Percentiles rank a stretch among this genome's conserved stretches.
Conservation (phyloP, 2,329 filamentous ascomycete species). For the Diplodia corticola region DNA sequence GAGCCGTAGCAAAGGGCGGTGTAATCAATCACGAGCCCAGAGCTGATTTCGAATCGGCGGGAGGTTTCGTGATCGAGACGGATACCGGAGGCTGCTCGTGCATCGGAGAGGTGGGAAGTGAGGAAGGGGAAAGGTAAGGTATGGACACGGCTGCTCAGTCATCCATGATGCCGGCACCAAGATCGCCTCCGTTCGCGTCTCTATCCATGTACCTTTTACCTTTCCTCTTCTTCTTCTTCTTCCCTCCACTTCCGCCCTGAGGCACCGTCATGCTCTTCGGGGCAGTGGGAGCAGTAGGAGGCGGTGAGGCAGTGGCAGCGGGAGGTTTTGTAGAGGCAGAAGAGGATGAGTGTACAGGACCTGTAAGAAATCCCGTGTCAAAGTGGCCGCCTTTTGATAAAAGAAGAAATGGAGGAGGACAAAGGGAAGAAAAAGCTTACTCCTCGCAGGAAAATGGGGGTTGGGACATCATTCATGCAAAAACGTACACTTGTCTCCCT, state of each 20-base stretch:
- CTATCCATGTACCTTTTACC: not conserved
- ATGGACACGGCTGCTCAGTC: not conserved
- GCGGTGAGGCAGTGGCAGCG: not conserved
- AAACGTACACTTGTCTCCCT: constrained; percentile 73
- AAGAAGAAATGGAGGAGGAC: not conserved
- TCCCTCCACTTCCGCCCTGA: not conserved
- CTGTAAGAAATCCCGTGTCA: constrained; percentile 14
- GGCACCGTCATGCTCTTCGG: constrained; percentile 9
- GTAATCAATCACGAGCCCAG: not conserved
- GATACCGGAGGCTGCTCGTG: not conserved
- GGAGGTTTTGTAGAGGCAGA: not conserved
- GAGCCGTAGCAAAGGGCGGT: not conserved
- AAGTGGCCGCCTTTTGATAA: not conserved
- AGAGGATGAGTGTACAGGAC: constrained; percentile 18
- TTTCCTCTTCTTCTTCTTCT: constrained; percentile 8
- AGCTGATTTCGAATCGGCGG: not conserved
- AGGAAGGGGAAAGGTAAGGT: not conserved
- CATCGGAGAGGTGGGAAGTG: not conserved
- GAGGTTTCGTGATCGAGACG: not conserved
- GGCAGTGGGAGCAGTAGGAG: constrained; percentile 12
- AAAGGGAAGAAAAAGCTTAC: constrained; percentile 10
- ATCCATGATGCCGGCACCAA: not conserved
- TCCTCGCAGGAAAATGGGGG: constrained; percentile 11
- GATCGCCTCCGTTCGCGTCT: not conserved
- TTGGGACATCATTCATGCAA: constrained; percentile 56